Base-by-base conservation (phyloP, 148 eudicot species). In the Chenopodium berlandieri region DNA sequence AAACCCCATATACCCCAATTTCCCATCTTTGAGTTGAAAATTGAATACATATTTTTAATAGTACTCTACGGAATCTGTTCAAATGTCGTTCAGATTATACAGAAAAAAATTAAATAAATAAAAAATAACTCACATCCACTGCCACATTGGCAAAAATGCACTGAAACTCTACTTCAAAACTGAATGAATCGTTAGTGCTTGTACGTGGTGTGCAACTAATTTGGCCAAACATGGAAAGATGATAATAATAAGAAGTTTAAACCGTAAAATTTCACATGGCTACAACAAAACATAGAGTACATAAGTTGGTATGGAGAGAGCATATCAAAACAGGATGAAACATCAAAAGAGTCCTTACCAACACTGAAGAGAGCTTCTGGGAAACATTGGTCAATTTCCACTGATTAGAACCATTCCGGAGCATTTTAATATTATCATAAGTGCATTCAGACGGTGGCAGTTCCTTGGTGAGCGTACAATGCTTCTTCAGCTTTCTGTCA, bases 371-470 rank as follows among this genome's bases (percentile, higher is more conserved):
- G 75, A 63, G 79, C 76, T 83, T 75, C 58, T 31, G 54, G 48
- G 86, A 71, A 86, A 76, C 86, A 78, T 78, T 75, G 64, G 81
- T 74, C 70, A 30, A 63, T 71, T 75, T 76, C 46, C 78, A 71
- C 82, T 64, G 87, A 73, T 81, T 66, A 74, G 83, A 85, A 71
- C 88, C 85, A 74, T 86, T 82, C 84, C 86, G 90, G 82, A 97
- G 90, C 63, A 89, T 84, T 88, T 90, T 90, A 58, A 97, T 91
- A 62, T 91, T 97, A 76, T 90, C 94, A 82, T 90, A 87, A 44
- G 99, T 94, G 89, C 99, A 97, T 77, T 91, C 98, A 66, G 92
- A 84, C 40, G 90, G 86, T 70, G 92, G 92, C 75, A 97, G 88
- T 73, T 87, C 91, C 83, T 89, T 94, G 72, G 85, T 31, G 77